Percentiles rank a stretch among this genome's conserved stretches.
Evolutionary conservation across 805 yeast species (phyloP).

Genomic region (Huiozyma naganishii): DNA sequence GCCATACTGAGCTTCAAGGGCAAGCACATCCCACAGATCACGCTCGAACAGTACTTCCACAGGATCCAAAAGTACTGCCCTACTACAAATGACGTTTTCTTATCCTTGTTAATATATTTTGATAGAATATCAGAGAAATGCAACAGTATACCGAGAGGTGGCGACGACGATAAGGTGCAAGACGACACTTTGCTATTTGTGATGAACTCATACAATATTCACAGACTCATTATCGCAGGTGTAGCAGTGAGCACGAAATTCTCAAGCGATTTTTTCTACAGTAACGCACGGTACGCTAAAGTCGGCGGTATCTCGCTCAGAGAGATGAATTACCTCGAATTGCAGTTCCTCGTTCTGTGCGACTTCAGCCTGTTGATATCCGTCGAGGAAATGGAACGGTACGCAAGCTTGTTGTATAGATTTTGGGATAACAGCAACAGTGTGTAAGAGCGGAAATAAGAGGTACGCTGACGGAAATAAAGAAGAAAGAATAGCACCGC

Average conservation of each 20-base stretch:
- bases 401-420: slow-evolving; percentile 74
- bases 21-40: slow-evolving; percentile 90
- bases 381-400: slow-evolving; percentile 80
- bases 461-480: background rate
- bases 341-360: slow-evolving; percentile 73
- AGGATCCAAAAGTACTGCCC: slow-evolving; percentile 95
- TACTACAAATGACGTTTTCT: slow-evolving; percentile 92
- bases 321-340: slow-evolving; percentile 83
- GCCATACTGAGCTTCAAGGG: slow-evolving; percentile 85
- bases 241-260: slow-evolving; percentile 93
- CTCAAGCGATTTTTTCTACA: slow-evolving; percentile 88
- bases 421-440: slow-evolving; percentile 28
- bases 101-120: slow-evolving; percentile 82
- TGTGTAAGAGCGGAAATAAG: background rate
- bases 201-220: slow-evolving; percentile 93
- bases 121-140: slow-evolving; percentile 79
- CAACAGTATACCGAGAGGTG: slow-evolving; percentile 10
- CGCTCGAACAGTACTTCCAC: slow-evolving; percentile 77
- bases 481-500: too few relatives aligned
- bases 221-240: slow-evolving; percentile 86
- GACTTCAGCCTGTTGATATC: slow-evolving; percentile 84
- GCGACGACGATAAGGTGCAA: slow-evolving; percentile 10
- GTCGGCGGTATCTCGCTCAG: slow-evolving; percentile 92
- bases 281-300: slow-evolving; percentile 87
- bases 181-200: slow-evolving; percentile 54